Base-by-base conservation (phyloP, 139 green algal genomes). In the Tetraselmis striata region DNA sequence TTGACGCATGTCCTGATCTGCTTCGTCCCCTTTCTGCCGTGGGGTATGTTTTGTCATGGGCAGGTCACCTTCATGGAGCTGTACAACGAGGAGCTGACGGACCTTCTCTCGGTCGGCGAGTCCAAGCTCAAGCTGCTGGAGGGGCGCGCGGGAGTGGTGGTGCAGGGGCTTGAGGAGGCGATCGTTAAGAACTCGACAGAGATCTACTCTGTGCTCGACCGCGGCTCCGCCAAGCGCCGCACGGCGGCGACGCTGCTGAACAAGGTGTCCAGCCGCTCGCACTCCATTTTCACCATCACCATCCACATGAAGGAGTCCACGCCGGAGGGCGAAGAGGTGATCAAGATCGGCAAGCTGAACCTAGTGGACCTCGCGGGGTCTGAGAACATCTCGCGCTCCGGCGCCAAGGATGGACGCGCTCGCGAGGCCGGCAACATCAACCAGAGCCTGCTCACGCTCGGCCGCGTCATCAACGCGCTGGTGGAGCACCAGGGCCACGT, bases 31-130 rank as follows among this genome's bases (percentile, higher is more conserved):
- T n/a, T n/a, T n/a, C n/a, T n/a, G n/a, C n/a, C n/a, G n/a, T n/a
- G n/a, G n/a, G n/a, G n/a, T n/a, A n/a, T n/a, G n/a, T n/a, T n/a
- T n/a, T n/a, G n/a, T 67, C 18, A 18, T 67, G 45, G 11, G 74
- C 74, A 77, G 74, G 91, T 92, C 81, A 93, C 84, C 31, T 99
- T 97, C 86, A 84, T 99, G 83, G 97, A 99, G 94, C 90, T 99
- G 59, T 99, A 99, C 93, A 99, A 99, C 86, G 97, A 99, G 87
- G 96, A 99, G 89, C 93, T 98, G 26, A 99, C 95, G 1, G 97
- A 99, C 84, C 86, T 99, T 81, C 89, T 99, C 84, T 91, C 87
- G 0, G 77, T 90, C 31, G 89, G 89, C 0, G n/a, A 28, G 1
- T 58, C 28, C 2, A 32, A 89, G 84, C 84, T 97, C 83, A 84